Percentiles rank a stretch among this genome's conserved stretches.
These are phyloP conservation scores for Nemania sp. DNA, from an alignment of 2,329 filamentous ascomycete genomes.

Conservation along the genomic window DNA sequence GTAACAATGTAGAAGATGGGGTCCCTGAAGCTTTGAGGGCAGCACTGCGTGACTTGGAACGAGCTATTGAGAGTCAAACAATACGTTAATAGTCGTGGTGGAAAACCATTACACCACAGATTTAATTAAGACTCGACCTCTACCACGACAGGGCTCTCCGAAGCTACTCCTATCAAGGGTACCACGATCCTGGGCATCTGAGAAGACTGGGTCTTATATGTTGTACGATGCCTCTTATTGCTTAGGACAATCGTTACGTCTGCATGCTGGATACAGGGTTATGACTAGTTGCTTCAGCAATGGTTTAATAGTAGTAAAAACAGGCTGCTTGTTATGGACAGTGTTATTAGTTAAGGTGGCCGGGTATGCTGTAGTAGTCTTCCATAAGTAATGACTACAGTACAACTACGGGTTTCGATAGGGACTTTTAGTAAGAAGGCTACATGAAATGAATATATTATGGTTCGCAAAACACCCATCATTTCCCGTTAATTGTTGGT, in stretches of 20 bases:
- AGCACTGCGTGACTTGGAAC: too few species aligned
- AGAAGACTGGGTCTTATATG: neutral
- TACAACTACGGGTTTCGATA: neutral
- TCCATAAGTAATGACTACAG: neutral
- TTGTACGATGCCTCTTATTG: conserved; percentile 16
- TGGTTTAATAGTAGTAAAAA: neutral
- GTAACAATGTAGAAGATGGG: too few species aligned
- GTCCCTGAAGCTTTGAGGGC: too few species aligned
- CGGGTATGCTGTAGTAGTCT: neutral
- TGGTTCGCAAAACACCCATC: neutral
- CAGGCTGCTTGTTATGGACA: neutral
- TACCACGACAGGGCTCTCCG: neutral
- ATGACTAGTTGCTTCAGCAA: neutral
- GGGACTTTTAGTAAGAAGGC: neutral
- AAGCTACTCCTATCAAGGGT: neutral
- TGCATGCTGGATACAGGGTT: neutral
- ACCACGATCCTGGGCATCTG: neutral
- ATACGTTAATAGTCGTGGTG: neutral
- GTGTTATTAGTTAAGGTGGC: conserved; percentile 8
- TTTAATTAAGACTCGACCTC: neutral
- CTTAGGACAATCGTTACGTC: conserved; percentile 1
- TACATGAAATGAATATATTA: conserved; percentile 17
- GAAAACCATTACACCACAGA: neutral
- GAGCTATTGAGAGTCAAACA: neutral
- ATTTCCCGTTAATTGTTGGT: neutral